phyloP scores from a whole-genome alignment of 805 yeast genomes.

The Myxozyma nipponensis region DNA sequence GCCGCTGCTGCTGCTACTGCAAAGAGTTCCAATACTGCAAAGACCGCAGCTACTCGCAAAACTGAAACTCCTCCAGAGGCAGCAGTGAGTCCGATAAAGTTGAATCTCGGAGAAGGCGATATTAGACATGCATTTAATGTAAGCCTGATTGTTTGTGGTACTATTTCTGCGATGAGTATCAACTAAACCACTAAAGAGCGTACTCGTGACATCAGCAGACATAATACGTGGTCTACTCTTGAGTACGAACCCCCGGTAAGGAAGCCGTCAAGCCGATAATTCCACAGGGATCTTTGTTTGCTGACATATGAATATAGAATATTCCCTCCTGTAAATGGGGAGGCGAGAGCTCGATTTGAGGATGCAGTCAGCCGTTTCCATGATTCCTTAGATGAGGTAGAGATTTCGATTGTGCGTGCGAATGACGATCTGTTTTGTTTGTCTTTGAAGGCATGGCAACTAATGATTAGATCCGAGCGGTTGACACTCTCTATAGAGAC shows the following conservation, averaged over 20 bases:
- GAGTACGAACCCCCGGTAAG: constrained; percentile 18
- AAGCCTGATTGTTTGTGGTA: background rate
- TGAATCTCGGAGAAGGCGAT: constrained; percentile 1
- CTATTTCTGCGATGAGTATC: constrained; percentile 1
- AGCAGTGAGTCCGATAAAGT: background rate
- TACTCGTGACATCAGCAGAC: constrained; percentile 19
- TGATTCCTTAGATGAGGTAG: constrained; percentile 15
- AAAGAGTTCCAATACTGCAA: background rate
- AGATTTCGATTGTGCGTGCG: constrained; percentile 13
- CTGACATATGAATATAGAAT: constrained; percentile 1
- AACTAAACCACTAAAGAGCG: constrained; percentile 1
- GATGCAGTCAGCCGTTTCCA: constrained; percentile 10
- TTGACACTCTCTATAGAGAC: constrained; percentile 16
- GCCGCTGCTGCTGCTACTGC: background rate
- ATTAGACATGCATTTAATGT: constrained; percentile 13
- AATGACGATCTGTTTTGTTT: background rate
- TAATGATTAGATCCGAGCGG: constrained; percentile 11
- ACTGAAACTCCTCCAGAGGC: background rate
- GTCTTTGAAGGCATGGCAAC: background rate
- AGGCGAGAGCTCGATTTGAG: background rate
- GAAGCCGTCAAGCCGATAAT: background rate
- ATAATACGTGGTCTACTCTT: constrained; percentile 6
- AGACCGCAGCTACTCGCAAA: background rate
- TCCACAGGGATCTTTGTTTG: background rate
- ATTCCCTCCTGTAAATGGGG: constrained; percentile 7